phyloP scores from a whole-genome alignment of 768 basidiomycete genomes.

The Hirschioporus abietinus region DNA sequence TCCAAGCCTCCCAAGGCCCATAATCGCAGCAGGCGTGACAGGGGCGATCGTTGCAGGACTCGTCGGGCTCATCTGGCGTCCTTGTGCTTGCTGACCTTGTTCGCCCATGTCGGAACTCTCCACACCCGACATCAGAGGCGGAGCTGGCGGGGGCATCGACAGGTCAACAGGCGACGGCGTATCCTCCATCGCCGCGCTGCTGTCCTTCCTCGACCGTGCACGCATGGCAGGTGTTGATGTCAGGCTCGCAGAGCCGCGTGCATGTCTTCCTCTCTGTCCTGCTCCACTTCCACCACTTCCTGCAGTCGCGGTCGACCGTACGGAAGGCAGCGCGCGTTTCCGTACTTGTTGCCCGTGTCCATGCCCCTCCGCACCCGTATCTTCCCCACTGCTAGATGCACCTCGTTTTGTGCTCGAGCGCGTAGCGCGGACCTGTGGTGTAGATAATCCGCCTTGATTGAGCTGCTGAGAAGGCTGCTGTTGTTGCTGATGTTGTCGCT shows the following conservation, averaged over 20 bases:
- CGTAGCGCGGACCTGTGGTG: constrained; percentile 13
- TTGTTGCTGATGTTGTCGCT: constrained; percentile 15
- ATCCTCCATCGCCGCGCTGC: constrained; percentile 40
- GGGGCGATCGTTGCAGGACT: constrained; percentile 33
- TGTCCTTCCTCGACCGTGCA: constrained; percentile 39
- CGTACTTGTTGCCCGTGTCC: constrained; percentile 30
- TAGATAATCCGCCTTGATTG: constrained; percentile 9
- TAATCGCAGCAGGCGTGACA: constrained; percentile 87
- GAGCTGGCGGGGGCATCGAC: constrained; percentile 83
- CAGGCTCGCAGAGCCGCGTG: constrained; percentile 5
- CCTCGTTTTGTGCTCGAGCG: constrained; percentile 42
- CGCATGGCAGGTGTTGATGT: constrained; percentile 14
- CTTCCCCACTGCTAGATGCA: constrained; percentile 54
- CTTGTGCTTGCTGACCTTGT: neutral
- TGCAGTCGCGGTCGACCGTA: constrained; percentile 25
- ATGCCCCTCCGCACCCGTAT: constrained; percentile 23
- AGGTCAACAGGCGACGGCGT: constrained; percentile 86
- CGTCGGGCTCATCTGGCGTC: constrained; percentile 2
- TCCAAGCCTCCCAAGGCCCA: constrained; percentile 75
- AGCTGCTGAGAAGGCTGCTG: constrained; percentile 6
- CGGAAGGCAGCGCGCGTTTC: constrained; percentile 52
- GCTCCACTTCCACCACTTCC: constrained; percentile 10
- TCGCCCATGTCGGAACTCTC: neutral
- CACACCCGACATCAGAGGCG: constrained; percentile 25
- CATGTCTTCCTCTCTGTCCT: constrained; percentile 5